Base-by-base conservation (phyloP, 495 filamentous ascomycete species). In the Penicillium fimorum region DNA sequence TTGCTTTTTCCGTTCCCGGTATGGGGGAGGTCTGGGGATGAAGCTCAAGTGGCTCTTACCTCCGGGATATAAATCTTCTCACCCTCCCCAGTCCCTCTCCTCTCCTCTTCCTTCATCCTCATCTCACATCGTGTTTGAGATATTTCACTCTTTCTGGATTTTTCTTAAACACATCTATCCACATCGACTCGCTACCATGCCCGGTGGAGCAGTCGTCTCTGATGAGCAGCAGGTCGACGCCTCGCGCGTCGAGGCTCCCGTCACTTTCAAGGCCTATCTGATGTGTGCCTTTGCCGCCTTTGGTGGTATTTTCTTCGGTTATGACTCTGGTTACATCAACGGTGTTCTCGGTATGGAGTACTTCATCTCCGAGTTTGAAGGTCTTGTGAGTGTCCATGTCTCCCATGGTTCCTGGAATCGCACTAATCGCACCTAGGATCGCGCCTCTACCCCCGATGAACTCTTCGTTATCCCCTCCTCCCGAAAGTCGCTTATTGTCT, bases 401-500 rank as follows among this genome's bases (percentile, higher is more conserved):
- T 0, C 18, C 22, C 17, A 12, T 17, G 20, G 11, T 33, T 13
- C 17, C 35, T 18, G 8, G 18, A 37, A 57, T 57, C 29, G 25
- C 47, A 43, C n/a, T 29, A 30, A 20, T 6, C 22, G 9, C 42
- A 24, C 20, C 32, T 53, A 75, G 57, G 59, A 71, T 20, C 56
- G 62, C 29, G 50, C 49, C 6, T 69, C 62, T 15, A 70, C 66
- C 22, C 41, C 58, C 11, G 61, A 63, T 0, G 49, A 50, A 4
- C 25, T 5, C 0, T 82, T 80, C 58, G 73, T 76, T 20, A 60
- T 85, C 24, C 70, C 76, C 4, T 71, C 78, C 11, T 77, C 67
- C 45, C 70, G 73, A 41, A 80, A 82, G 60, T 85, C 84, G 6
- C 77, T 90, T 30, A 88, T 88, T 62, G 84, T 84, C 59, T 88